A percentile compares a stretch with the other conserved stretches of the same genome.
phyloP scores from a whole-genome alignment of 306 rosid genomes.

The Cajanus cajan region DNA sequence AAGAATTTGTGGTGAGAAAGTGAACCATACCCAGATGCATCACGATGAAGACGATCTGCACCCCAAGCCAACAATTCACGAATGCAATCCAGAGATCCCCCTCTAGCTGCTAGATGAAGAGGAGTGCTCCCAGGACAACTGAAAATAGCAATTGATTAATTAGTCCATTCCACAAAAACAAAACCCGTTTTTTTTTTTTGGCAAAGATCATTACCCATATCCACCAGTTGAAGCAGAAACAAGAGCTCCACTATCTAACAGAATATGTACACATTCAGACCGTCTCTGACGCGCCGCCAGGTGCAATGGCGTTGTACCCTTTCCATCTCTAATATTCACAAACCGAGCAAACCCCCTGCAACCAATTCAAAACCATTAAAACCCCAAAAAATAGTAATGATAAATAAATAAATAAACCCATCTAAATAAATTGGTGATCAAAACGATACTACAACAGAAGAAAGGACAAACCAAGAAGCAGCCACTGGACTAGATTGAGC shows the following conservation, averaged over 20 bases:
- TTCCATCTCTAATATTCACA: slow-evolving; percentile 84
- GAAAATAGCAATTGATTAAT: slow-evolving; percentile 37
- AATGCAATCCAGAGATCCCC: slow-evolving; percentile 87
- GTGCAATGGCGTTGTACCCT: slow-evolving; percentile 90
- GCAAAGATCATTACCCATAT: slow-evolving; percentile 56
- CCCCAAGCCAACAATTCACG: slow-evolving; percentile 87
- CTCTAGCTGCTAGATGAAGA: slow-evolving; percentile 90
- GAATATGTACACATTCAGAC: slow-evolving; percentile 71
- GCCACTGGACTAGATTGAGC: slow-evolving; percentile 82
- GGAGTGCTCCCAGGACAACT: slow-evolving; percentile 90
- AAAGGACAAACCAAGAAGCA: slow-evolving; percentile 68
- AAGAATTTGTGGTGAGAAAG: background rate
- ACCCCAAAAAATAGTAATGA: background rate
- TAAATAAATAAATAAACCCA: background rate
- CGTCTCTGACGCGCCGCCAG: slow-evolving; percentile 81
- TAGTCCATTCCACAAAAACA: slow-evolving; percentile 16
- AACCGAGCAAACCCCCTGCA: slow-evolving; percentile 88
- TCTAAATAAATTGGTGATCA: background rate
- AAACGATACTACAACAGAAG: background rate
- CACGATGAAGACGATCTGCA: slow-evolving; percentile 85
- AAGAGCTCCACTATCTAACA: slow-evolving; percentile 81
- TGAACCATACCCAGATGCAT: slow-evolving; percentile 66
- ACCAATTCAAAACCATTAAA: background rate
- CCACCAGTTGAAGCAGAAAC: slow-evolving; percentile 87
- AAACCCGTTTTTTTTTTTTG: background rate